A percentile compares a stretch with the other conserved stretches of the same genome.
Evolutionary conservation across 768 basidiomycete genomes (phyloP).

Genomic region (Naganishia vaughanmartiniae): DNA sequence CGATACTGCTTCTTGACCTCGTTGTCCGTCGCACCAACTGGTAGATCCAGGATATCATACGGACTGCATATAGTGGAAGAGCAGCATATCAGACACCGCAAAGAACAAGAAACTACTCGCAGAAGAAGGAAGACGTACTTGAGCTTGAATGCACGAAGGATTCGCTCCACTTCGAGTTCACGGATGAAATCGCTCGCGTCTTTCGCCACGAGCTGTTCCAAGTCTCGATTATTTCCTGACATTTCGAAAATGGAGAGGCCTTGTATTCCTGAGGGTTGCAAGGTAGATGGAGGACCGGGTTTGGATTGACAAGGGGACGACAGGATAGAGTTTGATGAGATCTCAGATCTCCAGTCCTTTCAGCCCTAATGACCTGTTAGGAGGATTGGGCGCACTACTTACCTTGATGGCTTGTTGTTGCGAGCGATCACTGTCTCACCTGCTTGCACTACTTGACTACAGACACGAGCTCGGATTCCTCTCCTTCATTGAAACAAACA

Average conservation of each 20-base stretch:
- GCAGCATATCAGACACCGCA: constrained; percentile 19
- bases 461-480: background rate
- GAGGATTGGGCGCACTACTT: background rate
- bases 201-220: constrained; percentile 27
- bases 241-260: background rate
- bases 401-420: background rate
- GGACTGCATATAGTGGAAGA: constrained; percentile 59
- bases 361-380: background rate
- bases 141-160: constrained; percentile 90
- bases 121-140: constrained; percentile 63
- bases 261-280: background rate
- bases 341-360: no score
- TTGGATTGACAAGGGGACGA: background rate
- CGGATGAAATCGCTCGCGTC: constrained; percentile 35
- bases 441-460: background rate
- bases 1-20: constrained; percentile 78
- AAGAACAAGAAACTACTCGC: background rate
- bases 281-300: no score
- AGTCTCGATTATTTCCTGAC: constrained; percentile 7
- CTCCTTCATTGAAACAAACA: background rate
- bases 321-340: no score
- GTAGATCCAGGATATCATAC: constrained; percentile 86
- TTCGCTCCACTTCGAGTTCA: constrained; percentile 61
- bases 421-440: constrained; percentile 4
- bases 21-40: constrained; percentile 60